Conservation (phyloP, 1,284 basidiomycete genomes). For the Apiotrichum sp. region DNA sequence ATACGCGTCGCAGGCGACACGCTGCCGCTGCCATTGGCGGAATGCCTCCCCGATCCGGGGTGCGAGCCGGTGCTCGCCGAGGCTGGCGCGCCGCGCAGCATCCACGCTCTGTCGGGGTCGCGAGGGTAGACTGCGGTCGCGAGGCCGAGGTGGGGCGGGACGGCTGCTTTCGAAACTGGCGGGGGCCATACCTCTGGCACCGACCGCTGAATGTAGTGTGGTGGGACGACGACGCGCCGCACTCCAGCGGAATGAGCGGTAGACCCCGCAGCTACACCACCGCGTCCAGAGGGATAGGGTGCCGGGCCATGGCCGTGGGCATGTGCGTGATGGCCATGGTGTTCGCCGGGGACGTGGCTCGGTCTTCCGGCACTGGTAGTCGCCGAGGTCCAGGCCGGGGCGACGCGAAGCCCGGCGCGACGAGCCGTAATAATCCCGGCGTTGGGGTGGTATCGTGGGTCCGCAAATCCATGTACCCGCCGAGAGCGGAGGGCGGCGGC, state of each 20-base stretch:
- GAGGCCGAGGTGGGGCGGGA: slow-evolving; percentile 2
- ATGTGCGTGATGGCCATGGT: background rate
- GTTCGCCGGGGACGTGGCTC: background rate
- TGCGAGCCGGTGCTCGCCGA: background rate
- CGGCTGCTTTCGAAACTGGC: slow-evolving; percentile 2
- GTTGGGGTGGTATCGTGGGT: slow-evolving; percentile 22
- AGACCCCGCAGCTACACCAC: background rate
- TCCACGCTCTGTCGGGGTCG: slow-evolving; percentile 24
- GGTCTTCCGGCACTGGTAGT: background rate
- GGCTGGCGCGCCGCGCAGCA: slow-evolving; percentile 6
- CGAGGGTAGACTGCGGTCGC: slow-evolving; percentile 28
- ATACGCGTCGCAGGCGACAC: background rate
- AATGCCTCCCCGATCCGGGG: background rate
- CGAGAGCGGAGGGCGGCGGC: background rate
- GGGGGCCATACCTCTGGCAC: slow-evolving; percentile 26
- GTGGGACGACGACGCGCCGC: background rate
- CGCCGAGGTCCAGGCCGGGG: slow-evolving; percentile 20
- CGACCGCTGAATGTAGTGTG: slow-evolving; percentile 9
- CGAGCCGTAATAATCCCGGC: slow-evolving; percentile 15
- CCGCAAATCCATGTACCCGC: slow-evolving; percentile 3
- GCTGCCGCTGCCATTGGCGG: background rate
- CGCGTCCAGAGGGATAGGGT: background rate
- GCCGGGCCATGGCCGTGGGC: background rate
- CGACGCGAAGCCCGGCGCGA: slow-evolving; percentile 15
- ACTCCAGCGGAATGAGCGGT: background rate